Evolutionary conservation across 805 yeast species (phyloP), one percentile per base, ranked within the genome.

Genomic region (Starmerella scarabaei): DNA sequence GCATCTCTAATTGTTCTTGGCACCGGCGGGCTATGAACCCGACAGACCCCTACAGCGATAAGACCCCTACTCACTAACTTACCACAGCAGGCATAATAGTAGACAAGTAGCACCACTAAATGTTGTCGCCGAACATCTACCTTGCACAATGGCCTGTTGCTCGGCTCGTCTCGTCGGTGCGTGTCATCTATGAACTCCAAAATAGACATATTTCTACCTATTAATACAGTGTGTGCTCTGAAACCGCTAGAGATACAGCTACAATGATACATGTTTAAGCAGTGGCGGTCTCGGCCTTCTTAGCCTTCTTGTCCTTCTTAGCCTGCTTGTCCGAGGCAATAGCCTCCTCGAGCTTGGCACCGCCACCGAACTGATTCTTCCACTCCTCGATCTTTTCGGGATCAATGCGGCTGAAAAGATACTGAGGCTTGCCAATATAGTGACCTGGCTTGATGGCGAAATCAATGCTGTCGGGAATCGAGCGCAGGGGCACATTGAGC

Each of bases 341-440:
- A 7, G 37, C 46, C 29, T 39, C 31, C 26, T 40, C 37, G 11
- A 41, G 32, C 21, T 34, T 36, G 11, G 46, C 78, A 51, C 74
- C 68, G 34, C 96, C 97, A 44, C 96, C 94, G 56, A 80, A 91
- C 60, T 72, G 71, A 40, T 66, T 62, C 66, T 93, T 79, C 93
- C 96, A 84, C 55, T 74, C 80, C 8, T 74, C 91, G 47, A 86
- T 69, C 68, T 80, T 79, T 65, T 76, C 76, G 55, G 82, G 93
- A 50, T 88, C 97, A 52, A 91, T 91, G 66, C 95, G 77, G 56
- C 70, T 72, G 71, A 91, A 91, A 64, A 91, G 68, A 64, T 91
- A 85, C 65, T 83, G 82, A 15, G 97, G 88, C 58, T 82, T 77
- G 47, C 84, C 88, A 48, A 91, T 80, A 62, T 79, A 74, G 62